Conservation (phyloP, 2,329 filamentous ascomycete species). For the Penicillium sp. region DNA sequence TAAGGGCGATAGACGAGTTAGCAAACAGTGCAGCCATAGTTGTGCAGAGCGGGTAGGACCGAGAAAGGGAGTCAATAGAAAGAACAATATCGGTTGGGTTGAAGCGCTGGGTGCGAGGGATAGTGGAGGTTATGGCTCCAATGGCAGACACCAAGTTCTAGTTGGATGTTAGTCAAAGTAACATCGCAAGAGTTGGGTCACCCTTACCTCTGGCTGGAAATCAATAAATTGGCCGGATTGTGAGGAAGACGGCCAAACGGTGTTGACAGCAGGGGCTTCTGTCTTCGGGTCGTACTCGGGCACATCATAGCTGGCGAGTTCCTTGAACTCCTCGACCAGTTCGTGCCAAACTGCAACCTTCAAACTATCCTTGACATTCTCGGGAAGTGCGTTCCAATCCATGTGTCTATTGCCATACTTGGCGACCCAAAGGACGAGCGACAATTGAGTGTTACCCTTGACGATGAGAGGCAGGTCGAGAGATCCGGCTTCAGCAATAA, state of each 20-base stretch:
- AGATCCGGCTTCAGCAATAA: constrained; percentile 83
- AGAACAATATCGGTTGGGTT: constrained; percentile 76
- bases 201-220: constrained; percentile 65
- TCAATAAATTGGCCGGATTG: constrained; percentile 68
- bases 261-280: constrained; percentile 45
- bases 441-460: constrained; percentile 66
- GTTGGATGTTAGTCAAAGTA: not conserved
- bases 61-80: constrained; percentile 75
- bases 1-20: constrained; percentile 82
- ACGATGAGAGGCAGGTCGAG: constrained; percentile 74
- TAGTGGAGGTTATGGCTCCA: constrained; percentile 69
- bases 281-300: constrained; percentile 59
- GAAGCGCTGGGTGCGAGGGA: constrained; percentile 74
- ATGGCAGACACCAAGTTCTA: constrained; percentile 85
- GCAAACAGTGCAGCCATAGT: constrained; percentile 80
- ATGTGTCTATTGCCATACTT: constrained; percentile 87
- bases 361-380: constrained; percentile 69
- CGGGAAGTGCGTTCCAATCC: constrained; percentile 89
- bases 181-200: not conserved
- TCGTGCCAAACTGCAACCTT: constrained; percentile 93
- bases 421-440: constrained; percentile 85
- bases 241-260: constrained; percentile 39
- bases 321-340: constrained; percentile 68
- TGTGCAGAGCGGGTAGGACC: constrained; percentile 74
- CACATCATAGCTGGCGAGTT: constrained; percentile 59